Base-by-base conservation (phyloP, 495 filamentous ascomycete species). In the Acidomyces sp. region DNA sequence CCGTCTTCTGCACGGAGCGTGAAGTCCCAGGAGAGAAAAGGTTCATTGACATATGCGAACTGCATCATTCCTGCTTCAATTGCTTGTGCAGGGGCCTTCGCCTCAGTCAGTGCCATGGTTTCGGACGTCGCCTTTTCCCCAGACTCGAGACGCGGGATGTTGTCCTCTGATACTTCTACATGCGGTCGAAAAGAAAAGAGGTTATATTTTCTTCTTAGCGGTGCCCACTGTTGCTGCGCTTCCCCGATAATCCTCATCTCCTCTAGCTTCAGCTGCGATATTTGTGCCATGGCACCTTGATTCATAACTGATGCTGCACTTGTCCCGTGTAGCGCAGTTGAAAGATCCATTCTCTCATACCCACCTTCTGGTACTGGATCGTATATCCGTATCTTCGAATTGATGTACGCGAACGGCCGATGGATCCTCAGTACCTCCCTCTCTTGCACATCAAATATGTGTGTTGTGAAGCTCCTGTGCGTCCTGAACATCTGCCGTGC, bases 391-490 rank as follows among this genome's bases (percentile, higher is more conserved):
- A 81, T 80, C 17, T 67, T 61, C 19, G 70, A 75, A 39, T 71
- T 78, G 43, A 81, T 77, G 67, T 69, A 80, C 10, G 75, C 68
- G 48, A 80, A 80, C 0, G 78, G 78, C 13, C 78, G 73, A 51
- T 80, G 71, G 47, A 82, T 79, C 67, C 76, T 55, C 29, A 81
- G 55, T 4, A 82, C 69, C 50, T 81, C 78, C 43, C 67, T 70
- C 52, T 77, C 71, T 35, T 73, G 59, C 45, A 62, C 66, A 47
- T 81, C 78, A 57, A 82, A 80, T 7, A 82, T 71, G 60, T 81
- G 74, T 10, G 78, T 78, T 21, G 74, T 76, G 43, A 81, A 82
- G 43, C 75, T 72, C 24, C 77, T 60, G 47, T 80, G 76, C 3
- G 78, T 81, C 23, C 62, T 64, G 34, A 77, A 73, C 69, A 71